A percentile compares a stretch with the other conserved stretches of the same genome.
Evolutionary conservation across 768 basidiomycete species (phyloP).

Genomic region (Trametes gibbosa): DNA sequence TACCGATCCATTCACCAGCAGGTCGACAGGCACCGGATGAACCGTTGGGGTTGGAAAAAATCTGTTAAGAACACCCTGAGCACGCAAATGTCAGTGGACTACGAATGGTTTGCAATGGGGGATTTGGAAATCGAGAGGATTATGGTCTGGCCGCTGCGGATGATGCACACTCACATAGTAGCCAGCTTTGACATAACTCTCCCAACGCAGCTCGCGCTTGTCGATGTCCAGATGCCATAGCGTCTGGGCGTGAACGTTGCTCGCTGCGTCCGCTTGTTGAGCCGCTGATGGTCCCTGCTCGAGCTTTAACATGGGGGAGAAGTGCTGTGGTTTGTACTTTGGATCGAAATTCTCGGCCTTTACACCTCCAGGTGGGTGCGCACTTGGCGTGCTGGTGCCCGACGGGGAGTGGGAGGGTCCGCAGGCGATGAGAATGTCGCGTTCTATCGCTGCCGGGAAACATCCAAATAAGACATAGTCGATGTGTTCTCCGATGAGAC

Average conservation of each 20-base stretch:
- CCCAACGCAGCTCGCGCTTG: constrained; percentile 70
- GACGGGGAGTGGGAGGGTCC: constrained; percentile 33
- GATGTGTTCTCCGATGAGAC: constrained; percentile 69
- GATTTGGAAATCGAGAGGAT: too few relatives aligned
- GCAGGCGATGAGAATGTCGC: constrained; percentile 81
- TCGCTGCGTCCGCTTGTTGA: constrained; percentile 32
- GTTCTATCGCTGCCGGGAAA: constrained; percentile 80
- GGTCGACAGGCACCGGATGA: constrained; percentile 59
- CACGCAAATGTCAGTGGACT: background rate
- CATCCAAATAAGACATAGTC: constrained; percentile 85
- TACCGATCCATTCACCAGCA: constrained; percentile 78
- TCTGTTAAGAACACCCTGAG: constrained; percentile 63
- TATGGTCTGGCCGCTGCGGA: too few relatives aligned
- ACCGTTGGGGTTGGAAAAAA: constrained; percentile 41
- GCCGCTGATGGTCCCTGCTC: constrained; percentile 21
- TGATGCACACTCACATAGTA: constrained; percentile 71
- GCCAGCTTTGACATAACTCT: constrained; percentile 85
- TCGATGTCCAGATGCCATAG: constrained; percentile 76
- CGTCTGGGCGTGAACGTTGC: constrained; percentile 40
- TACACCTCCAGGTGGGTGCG: constrained; percentile 48
- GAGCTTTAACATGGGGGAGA: constrained; percentile 47
- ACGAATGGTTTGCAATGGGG: background rate
- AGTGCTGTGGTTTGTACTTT: constrained; percentile 58
- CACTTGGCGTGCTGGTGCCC: constrained; percentile 26
- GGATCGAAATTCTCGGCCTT: constrained; percentile 58